phyloP scores from a whole-genome alignment of 2,329 filamentous ascomycete species.

The Ophiosphaerella narmari region DNA sequence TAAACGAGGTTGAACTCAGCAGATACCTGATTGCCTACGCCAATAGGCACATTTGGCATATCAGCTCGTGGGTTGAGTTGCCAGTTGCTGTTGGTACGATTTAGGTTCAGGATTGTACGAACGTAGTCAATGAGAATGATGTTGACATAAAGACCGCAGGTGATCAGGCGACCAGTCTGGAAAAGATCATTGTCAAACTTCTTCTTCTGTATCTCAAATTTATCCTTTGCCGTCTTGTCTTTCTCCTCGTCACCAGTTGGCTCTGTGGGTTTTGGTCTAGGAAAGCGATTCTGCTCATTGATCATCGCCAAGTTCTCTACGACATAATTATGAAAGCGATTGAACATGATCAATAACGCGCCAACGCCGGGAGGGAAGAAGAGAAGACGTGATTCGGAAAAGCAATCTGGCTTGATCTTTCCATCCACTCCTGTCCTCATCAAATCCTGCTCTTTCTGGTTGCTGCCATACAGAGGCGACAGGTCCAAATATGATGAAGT shows the following conservation, averaged over 20 bases:
- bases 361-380: conserved; percentile 72
- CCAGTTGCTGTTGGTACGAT: conserved; percentile 76
- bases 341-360: conserved; percentile 70
- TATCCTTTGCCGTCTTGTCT: conserved; percentile 16
- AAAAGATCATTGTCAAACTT: conserved; percentile 55
- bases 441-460: conserved; percentile 66
- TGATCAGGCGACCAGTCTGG: conserved; percentile 57
- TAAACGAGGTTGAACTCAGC: conserved; percentile 90
- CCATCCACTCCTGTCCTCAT: conserved; percentile 69
- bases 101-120: conserved; percentile 61
- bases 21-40: conserved; percentile 80
- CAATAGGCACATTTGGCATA: conserved; percentile 67
- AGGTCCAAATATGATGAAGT: conserved; percentile 78
- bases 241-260: conserved; percentile 51
- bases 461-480: conserved; percentile 73
- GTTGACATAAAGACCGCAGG: conserved; percentile 59
- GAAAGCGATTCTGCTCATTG: conserved; percentile 82
- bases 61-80: conserved; percentile 77
- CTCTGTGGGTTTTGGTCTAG: conserved; percentile 57
- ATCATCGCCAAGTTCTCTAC: conserved; percentile 80
- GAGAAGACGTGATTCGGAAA: conserved; percentile 67
- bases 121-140: conserved; percentile 60
- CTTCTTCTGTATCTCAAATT: conserved; percentile 39
- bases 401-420: conserved; percentile 73
- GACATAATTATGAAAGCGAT: conserved; percentile 82